Evolutionary conservation across 2,329 filamentous ascomycete species (phyloP).

Genomic region (Colletotrichum aenigma): DNA sequence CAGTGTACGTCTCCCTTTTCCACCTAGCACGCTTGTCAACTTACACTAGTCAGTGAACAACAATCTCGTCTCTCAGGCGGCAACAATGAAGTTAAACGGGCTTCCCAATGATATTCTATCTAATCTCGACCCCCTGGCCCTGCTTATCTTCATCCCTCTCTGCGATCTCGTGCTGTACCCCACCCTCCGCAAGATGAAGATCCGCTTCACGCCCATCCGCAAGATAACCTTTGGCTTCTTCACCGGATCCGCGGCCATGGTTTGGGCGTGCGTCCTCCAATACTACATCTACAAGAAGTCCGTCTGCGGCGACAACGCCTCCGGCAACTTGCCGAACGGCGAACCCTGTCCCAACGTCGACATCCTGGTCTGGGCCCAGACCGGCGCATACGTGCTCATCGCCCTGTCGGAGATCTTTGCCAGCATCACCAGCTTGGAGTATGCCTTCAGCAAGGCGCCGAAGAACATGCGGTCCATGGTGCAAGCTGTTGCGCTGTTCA

Average conservation of each 20-base stretch:
- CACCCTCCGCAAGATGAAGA: slow-evolving; percentile 62
- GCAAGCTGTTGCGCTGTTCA: slow-evolving; percentile 71
- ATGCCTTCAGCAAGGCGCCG: slow-evolving; percentile 78
- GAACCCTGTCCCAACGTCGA: slow-evolving; percentile 47
- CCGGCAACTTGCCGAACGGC: slow-evolving; percentile 24
- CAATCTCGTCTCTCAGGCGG: slow-evolving; percentile 67
- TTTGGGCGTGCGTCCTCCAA: slow-evolving; percentile 58
- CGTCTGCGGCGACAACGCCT: slow-evolving; percentile 55
- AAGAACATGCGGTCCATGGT: slow-evolving; percentile 78
- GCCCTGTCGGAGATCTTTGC: slow-evolving; percentile 54
- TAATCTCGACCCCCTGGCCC: slow-evolving; percentile 78
- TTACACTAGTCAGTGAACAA: slow-evolving; percentile 46
- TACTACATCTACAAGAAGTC: slow-evolving; percentile 69
- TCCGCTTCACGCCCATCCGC: slow-evolving; percentile 77
- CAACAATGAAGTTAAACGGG: slow-evolving; percentile 68
- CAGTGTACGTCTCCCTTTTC: slow-evolving; percentile 33
- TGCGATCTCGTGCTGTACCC: slow-evolving; percentile 72
- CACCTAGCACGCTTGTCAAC: neutral
- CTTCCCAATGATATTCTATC: slow-evolving; percentile 79
- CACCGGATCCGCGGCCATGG: slow-evolving; percentile 63
- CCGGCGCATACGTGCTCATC: slow-evolving; percentile 52
- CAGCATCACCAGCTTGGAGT: slow-evolving; percentile 67
- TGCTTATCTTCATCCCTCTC: slow-evolving; percentile 82
- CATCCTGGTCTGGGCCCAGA: slow-evolving; percentile 69
- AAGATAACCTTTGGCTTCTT: slow-evolving; percentile 75